Conservation (phyloP, 2,329 filamentous ascomycete species). For the Paradendryphiella salina region DNA sequence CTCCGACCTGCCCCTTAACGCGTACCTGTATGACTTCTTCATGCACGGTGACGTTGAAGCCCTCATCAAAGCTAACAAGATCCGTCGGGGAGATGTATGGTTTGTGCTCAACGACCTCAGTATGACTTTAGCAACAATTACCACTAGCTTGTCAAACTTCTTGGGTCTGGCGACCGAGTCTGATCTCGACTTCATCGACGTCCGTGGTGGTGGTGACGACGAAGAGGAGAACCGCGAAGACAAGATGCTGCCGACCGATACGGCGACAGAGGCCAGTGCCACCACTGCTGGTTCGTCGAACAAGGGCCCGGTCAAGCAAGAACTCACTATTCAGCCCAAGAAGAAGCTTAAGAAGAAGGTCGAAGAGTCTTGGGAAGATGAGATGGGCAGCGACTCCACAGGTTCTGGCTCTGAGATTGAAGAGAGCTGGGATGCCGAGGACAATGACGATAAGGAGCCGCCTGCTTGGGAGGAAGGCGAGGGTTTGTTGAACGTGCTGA, state of each 20-base stretch:
- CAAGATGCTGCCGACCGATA: constrained; percentile 36
- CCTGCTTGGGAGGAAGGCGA: constrained; percentile 52
- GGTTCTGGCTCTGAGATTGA: constrained; percentile 21
- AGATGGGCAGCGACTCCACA: constrained; percentile 41
- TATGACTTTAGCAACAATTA: constrained; percentile 69
- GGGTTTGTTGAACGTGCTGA: constrained; percentile 60
- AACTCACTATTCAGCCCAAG: constrained; percentile 41
- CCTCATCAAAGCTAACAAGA: constrained; percentile 66
- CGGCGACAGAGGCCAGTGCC: constrained; percentile 21
- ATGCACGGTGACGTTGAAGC: constrained; percentile 68
- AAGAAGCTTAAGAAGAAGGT: constrained; percentile 47
- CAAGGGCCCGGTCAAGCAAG: constrained; percentile 32
- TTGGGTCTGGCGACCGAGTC: constrained; percentile 54
- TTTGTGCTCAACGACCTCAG: constrained; percentile 71
- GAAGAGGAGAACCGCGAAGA: constrained; percentile 54
- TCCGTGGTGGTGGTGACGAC: constrained; percentile 57
- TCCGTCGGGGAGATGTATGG: constrained; percentile 71
- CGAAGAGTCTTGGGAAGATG: constrained; percentile 48
- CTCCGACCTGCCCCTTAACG: constrained; percentile 60
- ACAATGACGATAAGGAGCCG: constrained; percentile 26
- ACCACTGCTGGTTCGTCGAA: constrained; percentile 27
- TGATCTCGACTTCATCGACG: constrained; percentile 56
- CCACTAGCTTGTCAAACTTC: constrained; percentile 64
- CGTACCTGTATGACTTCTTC: constrained; percentile 76
- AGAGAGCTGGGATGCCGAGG: constrained; percentile 35